A percentile compares a stretch with the other conserved stretches of the same genome.
Conservation (phyloP, 2,329 filamentous ascomycete genomes). For the Colletotrichum incanum region DNA sequence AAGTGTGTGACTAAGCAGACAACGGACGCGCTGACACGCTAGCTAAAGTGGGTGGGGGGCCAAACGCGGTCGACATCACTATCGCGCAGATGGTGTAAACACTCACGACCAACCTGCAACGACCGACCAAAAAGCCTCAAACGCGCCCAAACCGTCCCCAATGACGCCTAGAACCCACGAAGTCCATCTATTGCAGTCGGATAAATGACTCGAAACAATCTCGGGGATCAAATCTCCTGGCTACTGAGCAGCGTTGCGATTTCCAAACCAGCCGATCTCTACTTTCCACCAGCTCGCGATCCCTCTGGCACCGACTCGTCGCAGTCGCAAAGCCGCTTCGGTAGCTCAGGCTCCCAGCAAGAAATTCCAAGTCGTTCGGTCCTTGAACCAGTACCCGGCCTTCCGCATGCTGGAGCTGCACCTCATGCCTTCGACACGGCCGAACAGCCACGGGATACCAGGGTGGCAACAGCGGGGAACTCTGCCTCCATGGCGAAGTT, state of each 20-base stretch:
- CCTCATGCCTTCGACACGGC: slow-evolving; percentile 27
- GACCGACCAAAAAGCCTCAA: slow-evolving; percentile 22
- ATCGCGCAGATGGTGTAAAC: slow-evolving; percentile 26
- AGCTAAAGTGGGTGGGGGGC: slow-evolving; percentile 40
- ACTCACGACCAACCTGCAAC: slow-evolving; percentile 30
- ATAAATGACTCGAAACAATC: slow-evolving; percentile 76
- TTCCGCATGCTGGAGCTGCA: slow-evolving; percentile 13
- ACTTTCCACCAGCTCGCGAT: slow-evolving; percentile 54
- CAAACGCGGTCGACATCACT: slow-evolving; percentile 30
- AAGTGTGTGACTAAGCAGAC: slow-evolving; percentile 24
- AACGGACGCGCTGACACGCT: slow-evolving; percentile 29
- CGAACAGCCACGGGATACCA: slow-evolving; percentile 31
- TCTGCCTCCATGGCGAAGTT: slow-evolving; percentile 61
- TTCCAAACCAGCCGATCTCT: slow-evolving; percentile 57
- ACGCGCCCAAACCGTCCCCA: slow-evolving; percentile 12
- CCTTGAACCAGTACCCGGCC: not conserved
- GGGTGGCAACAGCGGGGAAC: slow-evolving; percentile 24
- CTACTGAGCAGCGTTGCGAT: slow-evolving; percentile 65
- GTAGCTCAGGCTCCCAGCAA: slow-evolving; percentile 31
- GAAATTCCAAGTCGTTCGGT: slow-evolving; percentile 14
- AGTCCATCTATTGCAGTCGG: slow-evolving; percentile 48
- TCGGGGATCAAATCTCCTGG: slow-evolving; percentile 71
- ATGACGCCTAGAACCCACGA: slow-evolving; percentile 34
- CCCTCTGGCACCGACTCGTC: slow-evolving; percentile 44
- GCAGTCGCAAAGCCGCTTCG: slow-evolving; percentile 34